Evolutionary conservation across 129 eudicot species (phyloP), one percentile per base, ranked within the genome.

Genomic region (Pulicaria dysenterica): DNA sequence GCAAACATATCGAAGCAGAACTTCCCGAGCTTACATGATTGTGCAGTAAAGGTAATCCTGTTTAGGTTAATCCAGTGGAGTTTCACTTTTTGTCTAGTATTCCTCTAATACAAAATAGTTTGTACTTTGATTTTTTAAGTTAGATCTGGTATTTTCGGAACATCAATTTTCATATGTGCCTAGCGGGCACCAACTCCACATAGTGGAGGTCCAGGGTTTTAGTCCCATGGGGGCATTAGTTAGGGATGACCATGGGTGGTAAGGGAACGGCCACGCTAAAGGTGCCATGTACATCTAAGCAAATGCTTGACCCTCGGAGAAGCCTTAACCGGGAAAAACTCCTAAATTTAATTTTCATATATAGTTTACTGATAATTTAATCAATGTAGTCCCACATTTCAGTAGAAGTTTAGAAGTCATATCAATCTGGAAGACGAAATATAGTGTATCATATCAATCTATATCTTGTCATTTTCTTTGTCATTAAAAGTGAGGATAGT

Each of bases 1-100:
- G 99, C 97, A 67, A 86, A 81, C 83, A 81, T 94, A 56, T 73
- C 97, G 69, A 78, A 72, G 74, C 92, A 88, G 82, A 84, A 87
- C 79, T 94, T 94, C 64, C 83, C 93, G 31, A 88, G 71, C 73
- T 78, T 94, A 83, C 91, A 75, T 72, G 91, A 90, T 41, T 94
- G 97, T 81, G 99, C 91, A 53, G 77, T 80, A 55, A 83, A 83
- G 95, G 99, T 94, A 84, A 51, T 42, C 10, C 31, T 58, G 46
- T 13, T 34, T 24, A 24, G 31, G 31, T 2, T 94, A 84, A 51
- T 42, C 10, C 31, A 48, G 46, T 13, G 15, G 34, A 5, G 9
- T 10, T 5, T 5, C 31, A 44, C 45, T 58, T 46, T 10, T 37
- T 38, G 2, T 8, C 38, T 74, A 38, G 42, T 41, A 15, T 49